Evolutionary conservation across 805 yeast species (phyloP), one percentile per base, ranked within the genome.

Genomic region (Ogataea nitratoaversa): DNA sequence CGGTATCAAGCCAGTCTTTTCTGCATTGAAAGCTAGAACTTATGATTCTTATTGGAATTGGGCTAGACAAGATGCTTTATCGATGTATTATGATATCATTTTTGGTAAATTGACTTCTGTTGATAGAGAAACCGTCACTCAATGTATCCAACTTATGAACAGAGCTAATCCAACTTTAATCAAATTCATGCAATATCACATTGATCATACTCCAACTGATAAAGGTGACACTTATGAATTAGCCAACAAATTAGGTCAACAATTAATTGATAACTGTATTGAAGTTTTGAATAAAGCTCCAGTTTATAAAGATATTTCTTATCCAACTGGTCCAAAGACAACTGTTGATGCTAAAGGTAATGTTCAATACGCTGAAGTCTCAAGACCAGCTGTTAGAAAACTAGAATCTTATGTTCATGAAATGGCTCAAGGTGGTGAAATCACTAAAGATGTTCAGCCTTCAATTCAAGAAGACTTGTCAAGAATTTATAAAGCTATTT

Each of bases 41-140:
- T 93, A 91, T 66, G 98, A 93, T 68, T 89, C 97, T 18, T 89
- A 90, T 68, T 93, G 99, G 99, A 95, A 95, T 68, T 93, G 99
- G 99, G 97, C 98, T 35, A 86, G 97, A 67, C 99, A 93, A 72
- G 96, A 93, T 63, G 85, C 93, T 46, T 71, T 93, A 54, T 79
- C 89, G 36, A 83, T 93, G 87, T 93, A 86, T 70, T 93, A 78
- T 62, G 97, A 93, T 67, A 89, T 93, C 57, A 89, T 93, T 54
- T 95, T 93, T 65, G 99, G 99, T 64, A 83, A 86, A 49, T 76
- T 84, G 48, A 79, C 89, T 47, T 82, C 87, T 44, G 84, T 93
- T 51, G 98, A 93, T 66, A 81, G 99, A 65, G 96, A 93, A 70
- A 89, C 95, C 48, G 95, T 93, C 47, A 79, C 91, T 50, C 96